phyloP scores from a whole-genome alignment of 1,284 basidiomycete species.

The Lentinus polychrous region DNA sequence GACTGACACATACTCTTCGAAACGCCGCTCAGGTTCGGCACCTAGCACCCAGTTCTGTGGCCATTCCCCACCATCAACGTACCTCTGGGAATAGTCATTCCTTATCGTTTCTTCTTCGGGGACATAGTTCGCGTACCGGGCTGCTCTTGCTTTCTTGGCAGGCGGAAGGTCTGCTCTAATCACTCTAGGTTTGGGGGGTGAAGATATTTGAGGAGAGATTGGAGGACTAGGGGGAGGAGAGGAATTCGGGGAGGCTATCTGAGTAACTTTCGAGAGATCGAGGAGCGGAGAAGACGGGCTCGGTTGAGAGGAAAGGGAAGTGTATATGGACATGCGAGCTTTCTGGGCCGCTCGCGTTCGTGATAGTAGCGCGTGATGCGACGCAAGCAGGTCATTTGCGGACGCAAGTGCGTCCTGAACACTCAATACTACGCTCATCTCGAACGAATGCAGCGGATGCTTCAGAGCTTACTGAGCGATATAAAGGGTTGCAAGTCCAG shows the following conservation, averaged over 20 bases:
- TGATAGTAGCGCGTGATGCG: constrained; percentile 34
- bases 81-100: constrained; percentile 90
- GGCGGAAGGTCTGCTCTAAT: constrained; percentile 54
- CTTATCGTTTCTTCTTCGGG: constrained; percentile 91
- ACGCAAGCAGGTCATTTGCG: constrained; percentile 38
- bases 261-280: constrained; percentile 38
- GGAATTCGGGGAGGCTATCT: constrained; percentile 38
- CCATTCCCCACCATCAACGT: constrained; percentile 86
- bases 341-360: constrained; percentile 32
- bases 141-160: constrained; percentile 61
- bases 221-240: constrained; percentile 42
- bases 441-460: constrained; percentile 1
- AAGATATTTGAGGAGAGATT: background rate
- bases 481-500: no score
- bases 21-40: constrained; percentile 78
- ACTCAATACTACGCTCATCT: no score
- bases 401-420: background rate
- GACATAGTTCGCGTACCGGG: constrained; percentile 71
- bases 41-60: constrained; percentile 89
- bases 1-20: constrained; percentile 79
- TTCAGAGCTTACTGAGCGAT: no score
- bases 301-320: background rate
- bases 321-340: background rate
- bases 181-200: constrained; percentile 29
- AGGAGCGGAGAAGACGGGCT: background rate